These are phyloP conservation scores for Ascochyta lentis DNA, from an alignment of 2,329 filamentous ascomycete genomes.

Conservation along the genomic window DNA sequence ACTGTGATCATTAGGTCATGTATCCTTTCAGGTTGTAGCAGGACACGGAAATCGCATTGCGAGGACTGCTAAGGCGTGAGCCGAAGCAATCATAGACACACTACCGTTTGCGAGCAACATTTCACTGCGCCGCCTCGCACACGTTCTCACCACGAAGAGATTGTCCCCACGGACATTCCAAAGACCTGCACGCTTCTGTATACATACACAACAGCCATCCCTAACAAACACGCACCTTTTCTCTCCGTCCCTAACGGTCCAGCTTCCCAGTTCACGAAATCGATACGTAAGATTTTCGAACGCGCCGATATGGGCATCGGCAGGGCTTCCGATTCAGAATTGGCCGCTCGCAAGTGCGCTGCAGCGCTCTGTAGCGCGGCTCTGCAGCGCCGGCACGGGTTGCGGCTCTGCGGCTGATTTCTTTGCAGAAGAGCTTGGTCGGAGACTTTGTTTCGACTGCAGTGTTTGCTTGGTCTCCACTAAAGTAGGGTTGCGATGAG, in stretches of 20 bases:
- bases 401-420: constrained; percentile 6
- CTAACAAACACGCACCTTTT: background rate
- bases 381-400: constrained; percentile 9
- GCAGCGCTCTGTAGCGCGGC: constrained; percentile 2
- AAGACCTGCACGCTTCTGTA: no score
- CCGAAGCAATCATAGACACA: no score
- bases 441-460: constrained; percentile 1
- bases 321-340: background rate
- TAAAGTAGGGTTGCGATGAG: background rate
- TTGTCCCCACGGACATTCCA: no score
- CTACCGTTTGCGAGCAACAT: no score
- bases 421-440: background rate
- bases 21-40: no score
- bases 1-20: background rate
- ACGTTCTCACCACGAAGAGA: no score
- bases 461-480: background rate
- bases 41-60: no score
- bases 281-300: constrained; percentile 1
- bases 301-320: background rate
- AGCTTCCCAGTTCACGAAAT: background rate
- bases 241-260: background rate
- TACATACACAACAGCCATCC: background rate
- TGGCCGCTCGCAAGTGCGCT: constrained; percentile 1
- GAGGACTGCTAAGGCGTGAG: no score
- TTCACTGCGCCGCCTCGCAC: no score